A percentile compares a stretch with the other conserved stretches of the same genome.
Conservation (phyloP, 345 rosid species). For the Dimocarpus longan region DNA sequence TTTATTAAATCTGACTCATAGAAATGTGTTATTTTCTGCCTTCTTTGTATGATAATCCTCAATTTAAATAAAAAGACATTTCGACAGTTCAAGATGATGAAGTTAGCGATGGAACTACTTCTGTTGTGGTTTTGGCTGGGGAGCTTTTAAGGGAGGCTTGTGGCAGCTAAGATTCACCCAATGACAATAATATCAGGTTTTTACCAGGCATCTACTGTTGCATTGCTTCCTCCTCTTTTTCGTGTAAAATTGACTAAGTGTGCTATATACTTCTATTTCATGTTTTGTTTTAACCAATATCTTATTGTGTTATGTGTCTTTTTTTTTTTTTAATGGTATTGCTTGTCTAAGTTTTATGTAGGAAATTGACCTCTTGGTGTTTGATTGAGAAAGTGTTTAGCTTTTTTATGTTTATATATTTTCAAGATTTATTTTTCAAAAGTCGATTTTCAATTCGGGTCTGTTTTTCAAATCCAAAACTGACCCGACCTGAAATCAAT, state of each 20-base stretch:
- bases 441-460: no score
- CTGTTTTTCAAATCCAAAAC: no score
- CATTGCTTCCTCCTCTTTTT: neutral
- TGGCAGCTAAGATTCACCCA: slow-evolving; percentile 91
- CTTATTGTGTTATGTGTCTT: neutral
- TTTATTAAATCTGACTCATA: neutral
- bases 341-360: neutral
- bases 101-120: slow-evolving; percentile 99
- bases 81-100: slow-evolving; percentile 99
- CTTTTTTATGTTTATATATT: no score
- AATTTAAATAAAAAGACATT: slow-evolving; percentile 51
- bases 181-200: slow-evolving; percentile 94
- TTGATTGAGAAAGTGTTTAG: no score
- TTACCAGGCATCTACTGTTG: neutral
- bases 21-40: neutral
- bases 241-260: neutral
- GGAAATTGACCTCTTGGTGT: neutral
- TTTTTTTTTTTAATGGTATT: neutral
- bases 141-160: slow-evolving; percentile 91
- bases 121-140: slow-evolving; percentile 98
- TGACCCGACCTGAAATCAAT: no score
- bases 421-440: no score
- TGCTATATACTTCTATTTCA: neutral
- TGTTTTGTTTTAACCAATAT: neutral
- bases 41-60: slow-evolving; percentile 19